phyloP scores from a whole-genome alignment of 495 filamentous ascomycete genomes.

The Immersiella caudata region DNA sequence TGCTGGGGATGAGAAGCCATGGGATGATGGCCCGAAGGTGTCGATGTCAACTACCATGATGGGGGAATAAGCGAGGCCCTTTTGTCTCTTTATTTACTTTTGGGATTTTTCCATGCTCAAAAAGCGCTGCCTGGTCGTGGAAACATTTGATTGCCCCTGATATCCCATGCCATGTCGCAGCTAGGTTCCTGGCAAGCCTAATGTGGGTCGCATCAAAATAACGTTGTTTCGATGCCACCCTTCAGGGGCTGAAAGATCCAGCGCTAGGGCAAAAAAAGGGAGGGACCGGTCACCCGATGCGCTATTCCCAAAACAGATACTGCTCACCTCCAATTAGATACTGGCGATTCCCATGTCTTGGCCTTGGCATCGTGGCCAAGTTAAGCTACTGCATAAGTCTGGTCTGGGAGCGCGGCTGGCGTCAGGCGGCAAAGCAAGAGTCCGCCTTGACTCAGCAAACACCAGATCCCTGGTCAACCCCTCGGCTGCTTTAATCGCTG shows the following conservation, averaged over 20 bases:
- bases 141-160: background rate
- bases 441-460: background rate
- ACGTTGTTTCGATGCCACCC: background rate
- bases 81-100: background rate
- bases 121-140: too few species aligned
- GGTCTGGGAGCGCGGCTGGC: background rate
- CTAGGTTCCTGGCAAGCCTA: background rate
- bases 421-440: too few species aligned
- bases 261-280: background rate
- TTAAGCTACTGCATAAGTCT: background rate
- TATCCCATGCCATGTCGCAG: background rate
- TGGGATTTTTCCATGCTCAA: background rate
- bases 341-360: background rate
- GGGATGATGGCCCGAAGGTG: background rate
- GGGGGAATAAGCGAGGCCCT: too few species aligned
- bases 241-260: background rate
- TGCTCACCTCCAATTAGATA: background rate
- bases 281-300: background rate
- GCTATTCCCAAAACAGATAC: background rate
- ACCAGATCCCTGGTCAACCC: background rate
- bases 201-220: background rate
- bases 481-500: too few species aligned
- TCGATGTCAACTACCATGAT: background rate
- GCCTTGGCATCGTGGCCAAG: background rate
- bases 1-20: background rate